Percentiles rank a stretch among this genome's conserved stretches.
These are phyloP conservation scores for Henckelia pumila DNA, from an alignment of 257 asterid species.

Conservation along the genomic window DNA sequence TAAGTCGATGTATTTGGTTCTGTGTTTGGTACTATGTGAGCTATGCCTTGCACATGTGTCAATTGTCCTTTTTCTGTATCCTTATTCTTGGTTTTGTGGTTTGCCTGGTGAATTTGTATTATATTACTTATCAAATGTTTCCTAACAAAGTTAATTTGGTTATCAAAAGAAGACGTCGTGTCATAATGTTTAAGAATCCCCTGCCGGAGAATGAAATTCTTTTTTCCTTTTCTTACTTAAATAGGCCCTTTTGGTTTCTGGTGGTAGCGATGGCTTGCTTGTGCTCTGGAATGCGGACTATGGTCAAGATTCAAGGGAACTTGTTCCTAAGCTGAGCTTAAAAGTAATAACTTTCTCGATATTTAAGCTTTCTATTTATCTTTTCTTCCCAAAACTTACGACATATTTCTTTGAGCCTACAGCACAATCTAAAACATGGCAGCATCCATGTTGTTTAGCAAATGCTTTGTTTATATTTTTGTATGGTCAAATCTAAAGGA, in stretches of 20 bases:
- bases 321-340: slow-evolving; percentile 93
- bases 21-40: background rate
- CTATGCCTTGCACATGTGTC: background rate
- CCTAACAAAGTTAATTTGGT: background rate
- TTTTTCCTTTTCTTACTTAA: slow-evolving; percentile 19
- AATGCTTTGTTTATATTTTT: slow-evolving; percentile 21
- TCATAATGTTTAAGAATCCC: background rate
- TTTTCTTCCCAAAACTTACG: background rate
- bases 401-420: background rate
- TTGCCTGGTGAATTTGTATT: background rate
- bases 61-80: background rate
- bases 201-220: background rate
- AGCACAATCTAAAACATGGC: slow-evolving; percentile 17
- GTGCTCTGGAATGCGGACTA: slow-evolving; percentile 97
- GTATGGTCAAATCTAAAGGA: slow-evolving; percentile 24
- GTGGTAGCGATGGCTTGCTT: slow-evolving; percentile 95
- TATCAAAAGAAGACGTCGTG: background rate
- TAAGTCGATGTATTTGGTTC: no score
- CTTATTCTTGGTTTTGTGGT: background rate
- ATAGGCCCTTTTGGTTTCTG: slow-evolving; percentile 96
- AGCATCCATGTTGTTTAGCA: slow-evolving; percentile 7
- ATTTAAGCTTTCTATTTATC: slow-evolving; percentile 7
- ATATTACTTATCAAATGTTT: background rate
- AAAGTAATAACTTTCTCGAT: slow-evolving; percentile 44
- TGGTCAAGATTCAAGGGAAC: slow-evolving; percentile 93